phyloP scores from a whole-genome alignment of 2,329 filamentous ascomycete genomes.

The Orbilia brochopaga region DNA sequence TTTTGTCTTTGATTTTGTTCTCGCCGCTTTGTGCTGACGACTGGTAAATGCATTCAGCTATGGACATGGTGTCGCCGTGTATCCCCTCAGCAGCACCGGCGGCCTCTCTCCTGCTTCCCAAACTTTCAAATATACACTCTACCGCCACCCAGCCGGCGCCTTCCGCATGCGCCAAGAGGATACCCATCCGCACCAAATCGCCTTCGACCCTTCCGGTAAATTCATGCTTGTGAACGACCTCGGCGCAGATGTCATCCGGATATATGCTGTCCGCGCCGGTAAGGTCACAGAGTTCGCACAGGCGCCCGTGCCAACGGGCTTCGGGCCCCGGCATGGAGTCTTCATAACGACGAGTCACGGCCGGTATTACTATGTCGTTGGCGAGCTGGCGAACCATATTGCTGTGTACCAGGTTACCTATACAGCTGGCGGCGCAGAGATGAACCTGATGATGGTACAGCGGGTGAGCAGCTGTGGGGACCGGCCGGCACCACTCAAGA shows the following conservation, averaged over 20 bases:
- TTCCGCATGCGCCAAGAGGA: conserved; percentile 62
- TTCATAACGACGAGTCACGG: conserved; percentile 55
- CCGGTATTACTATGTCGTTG: conserved; percentile 68
- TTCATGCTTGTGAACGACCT: conserved; percentile 72
- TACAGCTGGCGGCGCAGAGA: conserved; percentile 55
- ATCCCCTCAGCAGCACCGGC: conserved; percentile 34
- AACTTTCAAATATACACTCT: conserved; percentile 25
- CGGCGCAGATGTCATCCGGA: conserved; percentile 67
- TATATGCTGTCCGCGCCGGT: conserved; percentile 62
- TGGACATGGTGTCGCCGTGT: conserved; percentile 16
- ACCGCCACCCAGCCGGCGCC: conserved; percentile 5
- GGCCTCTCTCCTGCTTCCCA: conserved; percentile 20
- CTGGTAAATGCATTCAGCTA: conserved; percentile 4
- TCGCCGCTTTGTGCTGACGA: not conserved
- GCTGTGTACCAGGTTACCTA: conserved; percentile 66
- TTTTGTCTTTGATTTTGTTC: not conserved
- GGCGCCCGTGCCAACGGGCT: conserved; percentile 62
- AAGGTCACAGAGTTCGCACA: conserved; percentile 60
- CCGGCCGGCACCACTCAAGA: conserved; percentile 30
- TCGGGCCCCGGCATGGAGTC: conserved; percentile 67
- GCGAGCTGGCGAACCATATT: conserved; percentile 67
- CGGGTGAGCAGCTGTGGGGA: conserved; percentile 59
- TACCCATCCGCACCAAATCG: conserved; percentile 69
- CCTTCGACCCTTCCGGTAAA: conserved; percentile 68
- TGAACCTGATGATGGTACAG: conserved; percentile 59